phyloP scores from a whole-genome alignment of 352 stramenopile species.

The Globisporangium acanthophoron region DNA sequence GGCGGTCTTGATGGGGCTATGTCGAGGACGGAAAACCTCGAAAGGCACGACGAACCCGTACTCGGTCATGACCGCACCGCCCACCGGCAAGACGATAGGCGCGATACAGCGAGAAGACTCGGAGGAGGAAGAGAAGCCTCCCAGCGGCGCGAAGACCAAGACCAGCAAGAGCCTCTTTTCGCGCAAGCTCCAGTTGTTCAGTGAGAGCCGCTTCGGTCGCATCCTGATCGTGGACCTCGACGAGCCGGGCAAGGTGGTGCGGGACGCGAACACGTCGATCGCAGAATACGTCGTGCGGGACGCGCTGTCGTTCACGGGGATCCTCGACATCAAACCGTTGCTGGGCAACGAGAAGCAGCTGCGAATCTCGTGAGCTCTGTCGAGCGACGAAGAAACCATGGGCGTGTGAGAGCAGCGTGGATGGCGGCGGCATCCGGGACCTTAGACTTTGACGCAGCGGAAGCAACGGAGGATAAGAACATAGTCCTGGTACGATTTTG shows the following conservation, averaged over 20 bases:
- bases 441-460: no score
- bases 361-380: neutral
- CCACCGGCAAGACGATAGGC: neutral
- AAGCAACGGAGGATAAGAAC: no score
- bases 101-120: neutral
- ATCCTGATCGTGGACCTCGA: conserved; percentile 37
- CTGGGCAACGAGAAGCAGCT: conserved; percentile 45
- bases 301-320: conserved; percentile 38
- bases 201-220: conserved; percentile 25
- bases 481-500: no score
- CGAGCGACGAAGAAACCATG: no score
- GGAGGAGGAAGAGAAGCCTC: neutral
- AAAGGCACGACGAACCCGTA: conserved; percentile 11
- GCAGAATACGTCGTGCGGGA: conserved; percentile 33
- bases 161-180: conserved; percentile 40
- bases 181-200: conserved; percentile 24
- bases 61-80: neutral
- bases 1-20: neutral
- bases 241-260: conserved; percentile 21
- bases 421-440: no score
- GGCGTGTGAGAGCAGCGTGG: no score
- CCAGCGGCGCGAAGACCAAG: neutral
- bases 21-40: conserved; percentile 19
- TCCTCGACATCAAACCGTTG: conserved; percentile 51
- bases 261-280: conserved; percentile 19